phyloP scores from a whole-genome alignment of 805 yeast species.

The Torulaspora franciscae region DNA sequence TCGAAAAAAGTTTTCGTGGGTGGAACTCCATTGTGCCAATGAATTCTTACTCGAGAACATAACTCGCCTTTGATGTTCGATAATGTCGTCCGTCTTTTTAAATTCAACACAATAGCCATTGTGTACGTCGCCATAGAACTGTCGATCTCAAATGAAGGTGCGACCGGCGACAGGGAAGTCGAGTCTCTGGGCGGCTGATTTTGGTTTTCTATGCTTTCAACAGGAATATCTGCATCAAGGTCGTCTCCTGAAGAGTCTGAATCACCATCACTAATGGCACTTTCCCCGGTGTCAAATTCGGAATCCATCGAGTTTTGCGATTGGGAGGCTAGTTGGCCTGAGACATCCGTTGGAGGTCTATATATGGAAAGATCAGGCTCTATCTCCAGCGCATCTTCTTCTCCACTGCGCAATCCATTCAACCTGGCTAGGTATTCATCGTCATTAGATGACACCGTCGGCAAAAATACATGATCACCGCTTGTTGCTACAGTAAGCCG shows the following conservation, averaged over 20 bases:
- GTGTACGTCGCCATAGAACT: constrained; percentile 43
- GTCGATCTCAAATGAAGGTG: constrained; percentile 15
- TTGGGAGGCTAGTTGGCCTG: neutral
- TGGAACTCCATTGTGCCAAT: constrained; percentile 54
- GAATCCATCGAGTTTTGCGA: neutral
- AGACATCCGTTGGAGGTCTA: constrained; percentile 1
- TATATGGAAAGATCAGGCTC: constrained; percentile 7
- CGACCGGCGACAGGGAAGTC: neutral
- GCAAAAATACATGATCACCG: constrained; percentile 36
- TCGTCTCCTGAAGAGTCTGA: neutral
- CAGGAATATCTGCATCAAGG: neutral
- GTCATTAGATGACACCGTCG: constrained; percentile 28
- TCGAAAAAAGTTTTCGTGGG: constrained; percentile 41
- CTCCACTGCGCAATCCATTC: constrained; percentile 20
- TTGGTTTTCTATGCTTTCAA: neutral
- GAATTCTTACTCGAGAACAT: constrained; percentile 40
- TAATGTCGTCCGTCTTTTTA: constrained; percentile 39
- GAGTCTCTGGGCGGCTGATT: neutral
- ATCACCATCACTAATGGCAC: constrained; percentile 4
- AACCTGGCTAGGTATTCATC: constrained; percentile 30
- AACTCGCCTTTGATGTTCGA: constrained; percentile 41
- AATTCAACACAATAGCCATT: constrained; percentile 47
- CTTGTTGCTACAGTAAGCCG: constrained; percentile 32
- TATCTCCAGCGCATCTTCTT: constrained; percentile 10
- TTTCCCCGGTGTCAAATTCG: neutral